Conservation (phyloP, 2,329 filamentous ascomycete species). For the Talaromyces islandicus region DNA sequence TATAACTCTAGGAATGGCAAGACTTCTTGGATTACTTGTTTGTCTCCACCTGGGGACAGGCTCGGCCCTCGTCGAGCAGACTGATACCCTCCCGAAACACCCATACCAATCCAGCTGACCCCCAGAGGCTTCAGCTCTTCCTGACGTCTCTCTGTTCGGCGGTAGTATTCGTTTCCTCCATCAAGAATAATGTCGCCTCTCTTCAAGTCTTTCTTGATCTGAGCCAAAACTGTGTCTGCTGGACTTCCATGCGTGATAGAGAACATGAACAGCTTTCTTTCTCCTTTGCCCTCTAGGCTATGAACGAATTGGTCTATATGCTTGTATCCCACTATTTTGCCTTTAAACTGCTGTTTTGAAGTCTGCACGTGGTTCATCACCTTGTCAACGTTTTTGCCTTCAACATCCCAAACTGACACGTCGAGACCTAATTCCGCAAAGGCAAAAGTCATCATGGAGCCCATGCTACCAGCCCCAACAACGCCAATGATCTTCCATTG, state of each 20-base stretch:
- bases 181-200: slow-evolving; percentile 63
- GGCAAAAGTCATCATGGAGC: slow-evolving; percentile 38
- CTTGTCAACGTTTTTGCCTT: slow-evolving; percentile 27
- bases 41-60: slow-evolving; percentile 60
- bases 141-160: slow-evolving; percentile 59
- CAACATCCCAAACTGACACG: slow-evolving; percentile 35
- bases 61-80: slow-evolving; percentile 60
- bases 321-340: slow-evolving; percentile 28
- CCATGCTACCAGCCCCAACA: slow-evolving; percentile 37
- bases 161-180: slow-evolving; percentile 62
- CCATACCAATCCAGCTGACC: slow-evolving; percentile 61
- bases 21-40: slow-evolving; percentile 51
- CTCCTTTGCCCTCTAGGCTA: slow-evolving; percentile 25
- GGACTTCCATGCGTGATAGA: slow-evolving; percentile 35
- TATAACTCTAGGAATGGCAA: slow-evolving; percentile 57
- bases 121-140: slow-evolving; percentile 50
- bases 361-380: slow-evolving; percentile 19
- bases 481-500: slow-evolving; percentile 33
- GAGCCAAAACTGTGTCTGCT: slow-evolving; percentile 28
- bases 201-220: slow-evolving; percentile 47
- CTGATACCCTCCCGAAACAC: slow-evolving; percentile 65
- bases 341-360: slow-evolving; percentile 17
- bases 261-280: slow-evolving; percentile 34
- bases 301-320: slow-evolving; percentile 30
- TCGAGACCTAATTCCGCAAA: slow-evolving; percentile 34